Conservation (phyloP, 169 alveolate species). For the Plasmodium sp. region DNA sequence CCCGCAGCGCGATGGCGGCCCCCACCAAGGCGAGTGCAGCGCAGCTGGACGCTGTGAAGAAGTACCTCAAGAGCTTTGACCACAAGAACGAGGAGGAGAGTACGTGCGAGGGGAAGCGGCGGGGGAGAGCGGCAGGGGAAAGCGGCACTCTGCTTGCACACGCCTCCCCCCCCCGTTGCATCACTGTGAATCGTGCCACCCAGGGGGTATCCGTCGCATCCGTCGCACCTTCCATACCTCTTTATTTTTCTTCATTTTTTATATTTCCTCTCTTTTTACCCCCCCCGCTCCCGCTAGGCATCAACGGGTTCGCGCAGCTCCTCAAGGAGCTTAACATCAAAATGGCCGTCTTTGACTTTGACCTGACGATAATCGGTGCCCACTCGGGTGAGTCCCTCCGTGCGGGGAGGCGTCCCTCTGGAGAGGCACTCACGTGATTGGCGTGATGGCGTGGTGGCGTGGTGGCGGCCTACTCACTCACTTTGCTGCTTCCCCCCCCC, state of each 20-base stretch:
- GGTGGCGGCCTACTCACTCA: no score
- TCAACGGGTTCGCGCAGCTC: slow-evolving; percentile 15
- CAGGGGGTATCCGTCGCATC: background rate
- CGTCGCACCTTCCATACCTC: background rate
- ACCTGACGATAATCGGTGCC: slow-evolving; percentile 52
- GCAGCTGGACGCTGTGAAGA: background rate
- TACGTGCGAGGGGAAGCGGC: background rate
- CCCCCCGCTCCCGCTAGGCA: background rate
- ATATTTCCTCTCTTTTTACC: background rate
- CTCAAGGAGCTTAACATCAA: slow-evolving; percentile 32
- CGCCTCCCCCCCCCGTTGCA: background rate
- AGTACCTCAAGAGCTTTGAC: slow-evolving; percentile 16
- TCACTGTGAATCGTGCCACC: background rate
- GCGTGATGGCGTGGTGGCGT: no score
- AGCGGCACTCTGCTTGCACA: background rate
- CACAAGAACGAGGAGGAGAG: slow-evolving; percentile 17
- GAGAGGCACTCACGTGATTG: no score
- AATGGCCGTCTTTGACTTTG: slow-evolving; percentile 63
- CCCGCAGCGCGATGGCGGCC: background rate
- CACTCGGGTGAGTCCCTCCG: slow-evolving; percentile 29
- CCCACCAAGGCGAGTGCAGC: background rate
- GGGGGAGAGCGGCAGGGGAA: no score
- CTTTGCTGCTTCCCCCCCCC: background rate
- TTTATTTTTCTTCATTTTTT: background rate
- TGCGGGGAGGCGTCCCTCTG: no score